Evolutionary conservation across 768 basidiomycete genomes (phyloP).

Genomic region (Coprinopsis sp.): DNA sequence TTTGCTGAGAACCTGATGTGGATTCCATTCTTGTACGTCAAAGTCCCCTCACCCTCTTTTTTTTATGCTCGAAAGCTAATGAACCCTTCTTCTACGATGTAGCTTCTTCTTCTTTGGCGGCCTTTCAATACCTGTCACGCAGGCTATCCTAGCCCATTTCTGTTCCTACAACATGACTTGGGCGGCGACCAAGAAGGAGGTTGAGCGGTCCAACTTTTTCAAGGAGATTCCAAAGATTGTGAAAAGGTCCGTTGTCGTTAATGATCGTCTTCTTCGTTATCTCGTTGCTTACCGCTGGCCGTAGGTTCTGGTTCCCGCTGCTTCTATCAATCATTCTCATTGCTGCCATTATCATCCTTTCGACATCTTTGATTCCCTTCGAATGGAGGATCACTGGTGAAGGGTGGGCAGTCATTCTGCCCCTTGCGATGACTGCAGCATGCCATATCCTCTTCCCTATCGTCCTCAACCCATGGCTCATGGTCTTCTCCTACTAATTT

Average conservation of each 20-base stretch:
- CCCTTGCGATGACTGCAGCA: constrained; percentile 54
- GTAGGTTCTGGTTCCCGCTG: constrained; percentile 56
- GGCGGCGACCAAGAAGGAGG: constrained; percentile 71
- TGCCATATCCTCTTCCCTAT: constrained; percentile 70
- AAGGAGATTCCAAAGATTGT: constrained; percentile 84
- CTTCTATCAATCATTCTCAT: constrained; percentile 52
- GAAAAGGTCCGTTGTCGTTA: constrained; percentile 48
- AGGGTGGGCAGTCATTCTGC: constrained; percentile 74
- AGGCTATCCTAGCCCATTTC: constrained; percentile 63
- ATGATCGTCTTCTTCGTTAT: not conserved
- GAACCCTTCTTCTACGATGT: constrained; percentile 4
- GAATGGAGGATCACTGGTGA: constrained; percentile 55
- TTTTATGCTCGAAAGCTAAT: not conserved
- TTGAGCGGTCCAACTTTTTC: constrained; percentile 85
- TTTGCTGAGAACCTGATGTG: constrained; percentile 58
- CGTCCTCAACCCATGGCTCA: constrained; percentile 45
- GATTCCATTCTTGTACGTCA: constrained; percentile 71
- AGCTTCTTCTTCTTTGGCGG: constrained; percentile 82
- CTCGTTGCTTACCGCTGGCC: constrained; percentile 25
- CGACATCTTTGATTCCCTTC: constrained; percentile 42
- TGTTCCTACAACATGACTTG: constrained; percentile 54
- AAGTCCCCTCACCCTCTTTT: constrained; percentile 8
- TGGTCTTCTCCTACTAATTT: constrained; percentile 70
- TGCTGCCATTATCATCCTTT: constrained; percentile 50
- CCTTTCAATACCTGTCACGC: constrained; percentile 63